Conservation (phyloP, 441 rosid genomes). For the Gossypium lobatum region DNA sequence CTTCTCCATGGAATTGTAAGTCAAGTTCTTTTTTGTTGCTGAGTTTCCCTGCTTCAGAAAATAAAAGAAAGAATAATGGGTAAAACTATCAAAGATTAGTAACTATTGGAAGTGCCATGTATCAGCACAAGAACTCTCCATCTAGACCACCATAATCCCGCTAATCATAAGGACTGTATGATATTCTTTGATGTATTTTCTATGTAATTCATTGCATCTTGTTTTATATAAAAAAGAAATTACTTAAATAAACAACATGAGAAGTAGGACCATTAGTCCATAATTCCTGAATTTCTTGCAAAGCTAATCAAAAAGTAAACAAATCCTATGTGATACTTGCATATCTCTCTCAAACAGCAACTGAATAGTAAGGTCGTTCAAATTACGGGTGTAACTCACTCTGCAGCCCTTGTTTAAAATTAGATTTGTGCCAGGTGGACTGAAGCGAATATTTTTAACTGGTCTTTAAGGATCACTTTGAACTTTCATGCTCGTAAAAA, state of each 20-base stretch:
- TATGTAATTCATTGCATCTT: neutral
- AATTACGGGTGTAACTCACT: neutral
- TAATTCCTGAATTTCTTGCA: constrained; percentile 1
- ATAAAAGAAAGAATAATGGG: constrained; percentile 17
- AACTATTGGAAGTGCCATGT: neutral
- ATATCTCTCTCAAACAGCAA: neutral
- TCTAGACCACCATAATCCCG: neutral
- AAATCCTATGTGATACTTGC: neutral
- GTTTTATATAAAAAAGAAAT: neutral
- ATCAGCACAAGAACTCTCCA: neutral
- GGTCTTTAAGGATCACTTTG: neutral
- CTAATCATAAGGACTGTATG: neutral
- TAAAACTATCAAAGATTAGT: neutral
- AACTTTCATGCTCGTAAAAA: neutral
- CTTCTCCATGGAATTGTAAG: constrained; percentile 48
- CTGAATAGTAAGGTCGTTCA: neutral
- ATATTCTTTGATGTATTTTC: neutral
- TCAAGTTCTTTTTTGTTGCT: constrained; percentile 26
- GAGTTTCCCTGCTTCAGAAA: constrained; percentile 42
- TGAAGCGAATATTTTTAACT: neutral
- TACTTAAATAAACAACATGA: neutral
- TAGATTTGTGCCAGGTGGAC: neutral
- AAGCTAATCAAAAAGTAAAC: neutral
- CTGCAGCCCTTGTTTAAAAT: neutral
- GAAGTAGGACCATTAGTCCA: neutral